These are phyloP conservation scores for Hymenoscyphus infarciens DNA, from an alignment of 2,329 filamentous ascomycete genomes.

Conservation along the genomic window DNA sequence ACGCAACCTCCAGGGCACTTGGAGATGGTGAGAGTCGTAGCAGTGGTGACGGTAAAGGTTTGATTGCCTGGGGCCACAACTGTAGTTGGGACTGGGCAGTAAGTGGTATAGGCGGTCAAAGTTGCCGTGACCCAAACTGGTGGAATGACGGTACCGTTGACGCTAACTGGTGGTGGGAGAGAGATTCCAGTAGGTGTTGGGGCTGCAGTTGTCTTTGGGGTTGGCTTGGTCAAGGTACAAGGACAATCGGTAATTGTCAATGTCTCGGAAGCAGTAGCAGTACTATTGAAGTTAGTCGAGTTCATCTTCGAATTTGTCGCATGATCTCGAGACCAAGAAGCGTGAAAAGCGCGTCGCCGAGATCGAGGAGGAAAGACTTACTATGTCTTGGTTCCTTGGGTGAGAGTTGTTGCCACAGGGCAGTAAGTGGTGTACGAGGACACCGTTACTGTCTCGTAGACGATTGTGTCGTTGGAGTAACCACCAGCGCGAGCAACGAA, in stretches of 20 bases:
- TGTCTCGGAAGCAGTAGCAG: constrained; percentile 55
- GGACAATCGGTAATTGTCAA: constrained; percentile 47
- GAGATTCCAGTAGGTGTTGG: constrained; percentile 4
- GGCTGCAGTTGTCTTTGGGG: background rate
- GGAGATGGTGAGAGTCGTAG: constrained; percentile 16
- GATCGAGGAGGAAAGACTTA: constrained; percentile 36
- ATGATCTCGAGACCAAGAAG: constrained; percentile 10
- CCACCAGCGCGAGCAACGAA: background rate
- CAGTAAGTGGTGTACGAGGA: constrained; percentile 45
- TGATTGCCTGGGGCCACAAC: constrained; percentile 21
- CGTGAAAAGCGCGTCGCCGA: constrained; percentile 10
- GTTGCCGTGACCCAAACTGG: constrained; percentile 10
- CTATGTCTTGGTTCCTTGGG: constrained; percentile 43
- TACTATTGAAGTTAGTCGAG: constrained; percentile 41
- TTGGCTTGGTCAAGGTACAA: constrained; percentile 17
- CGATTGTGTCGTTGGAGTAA: constrained; percentile 33
- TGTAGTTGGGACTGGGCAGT: constrained; percentile 19
- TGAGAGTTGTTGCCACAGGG: constrained; percentile 45
- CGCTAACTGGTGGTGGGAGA: background rate
- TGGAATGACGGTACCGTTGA: background rate
- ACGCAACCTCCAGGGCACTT: constrained; percentile 17
- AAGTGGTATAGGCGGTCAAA: constrained; percentile 16
- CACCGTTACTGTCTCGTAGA: constrained; percentile 40
- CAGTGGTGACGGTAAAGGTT: constrained; percentile 13
- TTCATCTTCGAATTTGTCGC: background rate